Conservation (phyloP, 2,329 filamentous ascomycete genomes). For the Colletotrichum sublineola region DNA sequence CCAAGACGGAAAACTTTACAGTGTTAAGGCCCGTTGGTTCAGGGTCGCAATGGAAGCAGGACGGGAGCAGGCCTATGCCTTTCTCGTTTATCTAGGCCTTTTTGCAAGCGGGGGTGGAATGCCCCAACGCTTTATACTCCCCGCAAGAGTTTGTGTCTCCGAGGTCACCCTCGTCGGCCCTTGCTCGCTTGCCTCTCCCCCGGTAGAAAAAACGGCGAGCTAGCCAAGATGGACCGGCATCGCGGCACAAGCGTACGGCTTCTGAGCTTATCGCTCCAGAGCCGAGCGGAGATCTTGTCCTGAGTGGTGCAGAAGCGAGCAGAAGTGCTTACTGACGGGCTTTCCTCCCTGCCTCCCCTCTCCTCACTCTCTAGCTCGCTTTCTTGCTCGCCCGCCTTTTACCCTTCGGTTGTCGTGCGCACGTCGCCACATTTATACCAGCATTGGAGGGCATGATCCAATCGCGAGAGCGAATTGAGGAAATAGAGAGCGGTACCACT, state of each 20-base stretch:
- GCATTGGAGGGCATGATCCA: not conserved
- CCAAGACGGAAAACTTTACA: not conserved
- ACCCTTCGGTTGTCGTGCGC: not conserved
- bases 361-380: not conserved
- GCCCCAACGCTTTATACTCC: too few species aligned
- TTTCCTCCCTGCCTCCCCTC: not conserved
- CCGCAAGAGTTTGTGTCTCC: too few species aligned
- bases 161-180: not conserved
- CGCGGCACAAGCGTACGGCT: too few species aligned
- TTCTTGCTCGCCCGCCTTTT: not conserved
- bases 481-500: not conserved
- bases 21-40: conserved; percentile 3
- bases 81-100: not conserved
- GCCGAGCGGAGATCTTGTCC: conserved; percentile 18
- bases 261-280: not conserved
- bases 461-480: not conserved
- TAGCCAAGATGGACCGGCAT: not conserved
- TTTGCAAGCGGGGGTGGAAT: not conserved
- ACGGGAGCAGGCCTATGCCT: not conserved
- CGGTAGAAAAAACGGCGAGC: not conserved
- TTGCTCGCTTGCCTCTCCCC: too few species aligned
- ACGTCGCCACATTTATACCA: not conserved
- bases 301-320: conserved; percentile 16
- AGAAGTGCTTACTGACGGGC: not conserved
- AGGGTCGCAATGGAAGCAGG: not conserved